A percentile compares a stretch with the other conserved stretches of the same genome.
These are phyloP conservation scores for Colletotrichum plurivorum DNA, from an alignment of 2,329 filamentous ascomycete genomes.

Conservation along the genomic window DNA sequence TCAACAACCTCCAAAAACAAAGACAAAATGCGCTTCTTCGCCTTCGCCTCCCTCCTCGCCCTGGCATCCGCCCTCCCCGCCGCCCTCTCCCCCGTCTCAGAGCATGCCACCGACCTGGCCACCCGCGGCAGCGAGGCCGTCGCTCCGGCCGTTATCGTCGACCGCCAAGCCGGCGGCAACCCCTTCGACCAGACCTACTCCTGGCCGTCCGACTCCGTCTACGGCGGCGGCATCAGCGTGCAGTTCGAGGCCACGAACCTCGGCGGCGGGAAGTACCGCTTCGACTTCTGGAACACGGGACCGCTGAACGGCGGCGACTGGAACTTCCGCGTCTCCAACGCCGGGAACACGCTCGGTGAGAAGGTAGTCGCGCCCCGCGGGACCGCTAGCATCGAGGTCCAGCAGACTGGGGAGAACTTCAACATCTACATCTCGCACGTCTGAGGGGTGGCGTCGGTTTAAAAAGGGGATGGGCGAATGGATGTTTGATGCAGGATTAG, in stretches of 20 bases:
- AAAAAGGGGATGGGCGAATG: background rate
- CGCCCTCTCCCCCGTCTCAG: background rate
- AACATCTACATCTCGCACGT: background rate
- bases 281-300: background rate
- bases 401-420: background rate
- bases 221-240: background rate
- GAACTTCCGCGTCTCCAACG: background rate
- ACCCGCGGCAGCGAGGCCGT: background rate
- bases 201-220: background rate
- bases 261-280: constrained; percentile 1
- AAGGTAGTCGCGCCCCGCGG: background rate
- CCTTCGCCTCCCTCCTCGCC: background rate
- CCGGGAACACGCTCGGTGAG: background rate
- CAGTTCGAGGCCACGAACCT: background rate
- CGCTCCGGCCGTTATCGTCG: background rate
- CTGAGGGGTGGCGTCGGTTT: background rate
- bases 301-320: background rate
- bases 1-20: background rate
- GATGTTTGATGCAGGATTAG: background rate
- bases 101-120: background rate
- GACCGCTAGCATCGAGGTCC: background rate
- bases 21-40: background rate
- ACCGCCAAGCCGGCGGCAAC: background rate
- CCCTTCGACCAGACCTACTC: background rate
- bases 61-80: background rate